A percentile compares a stretch with the other conserved stretches of the same genome.
Evolutionary conservation across 1,139 yeast species (phyloP).

Genomic region (Saccharomyces pastorianus): DNA sequence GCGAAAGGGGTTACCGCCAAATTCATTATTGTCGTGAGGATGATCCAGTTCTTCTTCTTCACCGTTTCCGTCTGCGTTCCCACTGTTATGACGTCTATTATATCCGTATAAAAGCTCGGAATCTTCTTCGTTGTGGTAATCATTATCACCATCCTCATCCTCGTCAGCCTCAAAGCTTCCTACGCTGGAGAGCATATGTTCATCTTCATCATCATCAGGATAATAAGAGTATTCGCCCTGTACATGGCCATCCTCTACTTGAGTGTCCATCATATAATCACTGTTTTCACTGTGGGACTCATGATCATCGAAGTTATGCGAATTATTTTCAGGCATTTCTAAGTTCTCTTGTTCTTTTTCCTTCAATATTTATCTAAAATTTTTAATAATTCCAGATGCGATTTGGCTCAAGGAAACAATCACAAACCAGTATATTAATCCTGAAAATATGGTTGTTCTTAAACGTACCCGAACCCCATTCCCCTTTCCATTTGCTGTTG

Average conservation of each 20-base stretch:
- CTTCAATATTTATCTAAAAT: not conserved
- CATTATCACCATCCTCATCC: slow-evolving; percentile 14
- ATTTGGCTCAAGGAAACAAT: not conserved
- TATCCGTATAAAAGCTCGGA: slow-evolving; percentile 11
- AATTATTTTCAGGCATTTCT: not conserved
- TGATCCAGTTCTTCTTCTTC: slow-evolving; percentile 17
- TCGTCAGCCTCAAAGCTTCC: slow-evolving; percentile 16
- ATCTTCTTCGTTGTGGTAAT: slow-evolving; percentile 14
- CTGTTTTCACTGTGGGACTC: slow-evolving; percentile 11
- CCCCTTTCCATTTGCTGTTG: not conserved
- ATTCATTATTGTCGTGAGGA: slow-evolving; percentile 5
- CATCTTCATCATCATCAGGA: slow-evolving; percentile 21
- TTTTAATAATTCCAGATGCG: not conserved
- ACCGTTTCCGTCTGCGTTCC: slow-evolving; percentile 18
- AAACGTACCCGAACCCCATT: no score
- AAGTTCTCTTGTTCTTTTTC: not conserved
- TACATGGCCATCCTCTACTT: slow-evolving; percentile 16
- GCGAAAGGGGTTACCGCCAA: slow-evolving; percentile 17
- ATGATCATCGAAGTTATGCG: slow-evolving; percentile 11
- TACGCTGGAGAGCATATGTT: slow-evolving; percentile 22
- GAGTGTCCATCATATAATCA: slow-evolving; percentile 6
- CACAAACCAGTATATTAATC: not conserved
- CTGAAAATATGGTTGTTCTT: not conserved
- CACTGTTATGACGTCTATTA: slow-evolving; percentile 20
- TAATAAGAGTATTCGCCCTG: slow-evolving; percentile 7